A percentile compares a stretch with the other conserved stretches of the same genome.
phyloP scores from a whole-genome alignment of 2,329 filamentous ascomycete genomes.

The Cercospora canescens region DNA sequence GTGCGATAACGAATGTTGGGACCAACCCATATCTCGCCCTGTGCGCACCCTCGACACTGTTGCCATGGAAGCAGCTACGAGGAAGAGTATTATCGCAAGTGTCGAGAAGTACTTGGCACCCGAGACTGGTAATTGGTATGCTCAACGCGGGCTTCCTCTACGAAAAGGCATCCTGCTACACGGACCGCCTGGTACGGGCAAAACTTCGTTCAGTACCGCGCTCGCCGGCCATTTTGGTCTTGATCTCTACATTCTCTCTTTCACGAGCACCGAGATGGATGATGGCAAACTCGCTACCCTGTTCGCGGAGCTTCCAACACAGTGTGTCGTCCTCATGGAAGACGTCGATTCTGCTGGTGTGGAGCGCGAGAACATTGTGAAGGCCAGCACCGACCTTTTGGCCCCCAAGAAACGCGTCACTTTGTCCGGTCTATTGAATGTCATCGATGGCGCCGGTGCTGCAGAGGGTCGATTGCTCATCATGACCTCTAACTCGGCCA shows the following conservation, averaged over 20 bases:
- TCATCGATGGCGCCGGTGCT: slow-evolving; percentile 75
- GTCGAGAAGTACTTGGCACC: slow-evolving; percentile 75
- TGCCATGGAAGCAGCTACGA: slow-evolving; percentile 66
- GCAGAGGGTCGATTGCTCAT: slow-evolving; percentile 75
- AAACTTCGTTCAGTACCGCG: slow-evolving; percentile 92
- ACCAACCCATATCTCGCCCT: slow-evolving; percentile 51
- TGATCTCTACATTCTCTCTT: slow-evolving; percentile 94
- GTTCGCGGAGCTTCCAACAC: slow-evolving; percentile 96
- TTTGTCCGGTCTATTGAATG: slow-evolving; percentile 75
- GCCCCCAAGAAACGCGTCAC: slow-evolving; percentile 54
- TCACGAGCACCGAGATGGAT: slow-evolving; percentile 92
- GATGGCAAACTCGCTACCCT: slow-evolving; percentile 94
- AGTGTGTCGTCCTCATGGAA: slow-evolving; percentile 99
- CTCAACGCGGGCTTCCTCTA: slow-evolving; percentile 78
- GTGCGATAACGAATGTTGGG: slow-evolving; percentile 34
- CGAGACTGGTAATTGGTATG: slow-evolving; percentile 71
- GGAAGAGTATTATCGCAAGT: slow-evolving; percentile 64
- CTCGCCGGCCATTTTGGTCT: slow-evolving; percentile 96
- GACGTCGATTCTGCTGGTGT: slow-evolving; percentile 95
- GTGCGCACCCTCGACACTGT: slow-evolving; percentile 73
- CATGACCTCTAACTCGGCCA: slow-evolving; percentile 76
- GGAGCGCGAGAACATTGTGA: slow-evolving; percentile 74
- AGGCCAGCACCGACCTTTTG: slow-evolving; percentile 7
- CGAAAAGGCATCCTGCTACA: slow-evolving; percentile 89
- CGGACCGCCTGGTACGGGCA: slow-evolving; percentile 92